Percentiles rank a stretch among this genome's conserved stretches.
phyloP scores from a whole-genome alignment of 495 filamentous ascomycete species.

The Rhizodiscina lignyota region DNA sequence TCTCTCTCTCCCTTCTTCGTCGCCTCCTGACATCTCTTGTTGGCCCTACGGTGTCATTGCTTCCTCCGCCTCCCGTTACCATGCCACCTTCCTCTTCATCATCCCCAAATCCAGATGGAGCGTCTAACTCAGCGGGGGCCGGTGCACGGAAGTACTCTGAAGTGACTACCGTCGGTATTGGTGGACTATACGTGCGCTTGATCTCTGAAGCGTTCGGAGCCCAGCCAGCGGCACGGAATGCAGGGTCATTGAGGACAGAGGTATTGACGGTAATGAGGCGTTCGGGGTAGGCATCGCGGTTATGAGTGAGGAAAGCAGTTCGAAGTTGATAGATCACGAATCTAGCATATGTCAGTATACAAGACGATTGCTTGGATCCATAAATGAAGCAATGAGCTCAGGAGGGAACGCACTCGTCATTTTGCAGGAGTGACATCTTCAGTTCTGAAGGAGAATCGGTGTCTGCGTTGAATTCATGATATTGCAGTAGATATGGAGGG shows the following conservation, averaged over 20 bases:
- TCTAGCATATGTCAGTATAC: slow-evolving; percentile 30
- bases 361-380: too few relatives aligned
- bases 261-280: slow-evolving; percentile 87
- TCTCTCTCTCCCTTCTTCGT: slow-evolving; percentile 44
- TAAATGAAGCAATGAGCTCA: slow-evolving; percentile 1
- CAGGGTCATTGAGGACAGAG: slow-evolving; percentile 77
- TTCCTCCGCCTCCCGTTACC: slow-evolving; percentile 59
- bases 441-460: too few relatives aligned
- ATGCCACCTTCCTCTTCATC: slow-evolving; percentile 71
- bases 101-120: too few relatives aligned
- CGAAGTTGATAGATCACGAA: slow-evolving; percentile 89
- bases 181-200: slow-evolving; percentile 87
- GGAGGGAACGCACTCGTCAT: slow-evolving; percentile 65
- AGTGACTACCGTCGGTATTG: slow-evolving; percentile 76
- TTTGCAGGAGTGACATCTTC: slow-evolving; percentile 96
- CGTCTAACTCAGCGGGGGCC: slow-evolving; percentile 33
- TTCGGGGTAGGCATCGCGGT: slow-evolving; percentile 92
- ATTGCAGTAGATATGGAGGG: too few relatives aligned
- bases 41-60: slow-evolving; percentile 53
- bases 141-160: slow-evolving; percentile 87
- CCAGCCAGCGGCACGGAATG: slow-evolving; percentile 93
- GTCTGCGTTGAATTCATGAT: slow-evolving; percentile 2
- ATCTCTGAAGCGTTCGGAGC: slow-evolving; percentile 49
- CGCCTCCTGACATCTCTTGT: slow-evolving; percentile 30
- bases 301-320: slow-evolving; percentile 72